Evolutionary conservation across 306 rosid species (phyloP), one percentile per base, ranked within the genome.

Genomic region (Crataegus laevigata): DNA sequence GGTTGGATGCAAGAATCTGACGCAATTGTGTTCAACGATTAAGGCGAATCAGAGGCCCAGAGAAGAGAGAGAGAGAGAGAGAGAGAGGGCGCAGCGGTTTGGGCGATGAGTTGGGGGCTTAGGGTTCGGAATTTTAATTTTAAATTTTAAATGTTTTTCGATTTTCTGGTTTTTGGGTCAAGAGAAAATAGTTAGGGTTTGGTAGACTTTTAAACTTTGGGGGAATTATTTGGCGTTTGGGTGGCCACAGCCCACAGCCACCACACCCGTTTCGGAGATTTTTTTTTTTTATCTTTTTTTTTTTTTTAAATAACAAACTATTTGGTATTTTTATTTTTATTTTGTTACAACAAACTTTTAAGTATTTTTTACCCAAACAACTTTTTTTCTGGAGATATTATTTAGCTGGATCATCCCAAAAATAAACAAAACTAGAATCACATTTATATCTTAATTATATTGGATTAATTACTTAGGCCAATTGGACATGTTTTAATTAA

Each of bases 21-120:
- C 69, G 60, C 60, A 61, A 61, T 61, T 74, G 69, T 1, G 43
- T 17, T 58, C 4, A 40, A 73, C 11, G 51, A 42, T 25, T 26
- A 36, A 72, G 55, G 43, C 28, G 58, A 60, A 73, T 42, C 58
- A 60, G 69, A 65, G 47, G 28, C 47, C 69, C 69, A 4, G 54
- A 24, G 25, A 22, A 42, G 77, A 12, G 34, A 8, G 52, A 36
- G 36, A 29, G 36, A 34, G 38, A 34, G 38, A 34, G 38, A 36
- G 40, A 55, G 57, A 42, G 60, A 60, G 77, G 13, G 77, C 77
- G 29, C 43, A 26, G 77, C 69, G 59, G 69, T 73, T 73, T 73
- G 69, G 77, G 58, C 15, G 76, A 73, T 61, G 69, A 43, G 77
- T 73, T 50, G 3, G 58, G 72, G 58, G 47, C 58, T 68, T 73